Base-by-base conservation (phyloP, 352 stramenopile species). In the Hyaloperonospora arabidopsidis region DNA sequence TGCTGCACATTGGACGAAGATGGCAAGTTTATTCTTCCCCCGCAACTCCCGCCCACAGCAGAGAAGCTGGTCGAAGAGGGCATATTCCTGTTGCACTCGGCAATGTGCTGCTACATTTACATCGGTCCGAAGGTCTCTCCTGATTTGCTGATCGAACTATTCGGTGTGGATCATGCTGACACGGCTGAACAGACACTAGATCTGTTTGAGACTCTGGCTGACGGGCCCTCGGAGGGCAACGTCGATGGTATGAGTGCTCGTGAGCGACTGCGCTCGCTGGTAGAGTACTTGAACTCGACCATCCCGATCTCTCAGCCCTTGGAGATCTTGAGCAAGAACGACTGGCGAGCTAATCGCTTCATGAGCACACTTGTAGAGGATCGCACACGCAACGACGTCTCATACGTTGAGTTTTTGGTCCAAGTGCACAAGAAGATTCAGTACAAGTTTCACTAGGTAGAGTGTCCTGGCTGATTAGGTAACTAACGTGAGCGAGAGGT, bases 361-460 rank as follows among this genome's bases (percentile, higher is more conserved):
- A 89, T 91, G 74, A 89, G 76, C 57, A 73, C 79, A 38, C 70
- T 95, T 29, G 83, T 95, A 56, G 86, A 95, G 61, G 84, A 95
- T 58, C 79, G 81, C 45, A 89, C 82, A 44, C 76, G 74, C 28
- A 89, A 91, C 62, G 83, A 92, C 56, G 75, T 90, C 32, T 93
- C 82, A 48, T 95, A 95, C 57, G 84, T 94, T 22, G 86, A 95
- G 67, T 94, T 94, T 65, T 64, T 95, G 35, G 85, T 90, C 40
- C 77, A 92, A 54, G 76, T 93, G 49, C 86, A 95, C 72, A 93
- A 92, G 67, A 89, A 94, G 72, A 93, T 95, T 70, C 84, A 95
- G 71, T 84, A 90, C 59, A 92, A 91, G 68, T 90, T 94, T 66
- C 83, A 88, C 61, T 87, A 87, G 71, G 38, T 44, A 46, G 52